Conservation (phyloP, 192 early-diverging fungal genomes). For the Globomyces pollinis-pini region DNA sequence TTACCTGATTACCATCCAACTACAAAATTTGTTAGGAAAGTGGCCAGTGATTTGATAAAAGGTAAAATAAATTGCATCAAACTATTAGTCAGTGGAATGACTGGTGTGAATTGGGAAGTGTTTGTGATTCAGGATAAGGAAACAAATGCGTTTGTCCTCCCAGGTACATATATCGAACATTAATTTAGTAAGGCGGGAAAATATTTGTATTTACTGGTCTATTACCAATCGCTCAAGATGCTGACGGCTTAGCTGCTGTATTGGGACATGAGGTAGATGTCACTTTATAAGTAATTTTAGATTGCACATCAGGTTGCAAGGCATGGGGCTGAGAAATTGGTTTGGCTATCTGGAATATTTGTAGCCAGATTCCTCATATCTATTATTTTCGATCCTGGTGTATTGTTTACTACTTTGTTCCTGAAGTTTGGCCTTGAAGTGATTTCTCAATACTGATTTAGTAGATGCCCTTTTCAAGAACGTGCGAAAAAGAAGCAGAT, state of each 20-base stretch:
- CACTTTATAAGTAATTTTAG: conserved; percentile 19
- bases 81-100: conserved; percentile 43
- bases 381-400: conserved; percentile 62
- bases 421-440: conserved; percentile 61
- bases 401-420: conserved; percentile 52
- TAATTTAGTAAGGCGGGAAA: no score
- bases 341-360: conserved; percentile 54
- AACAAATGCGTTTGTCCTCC: conserved; percentile 90
- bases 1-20: conserved; percentile 58
- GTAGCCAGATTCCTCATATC: conserved; percentile 51
- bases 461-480: conserved; percentile 74
- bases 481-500: conserved; percentile 90
- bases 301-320: conserved; percentile 87
- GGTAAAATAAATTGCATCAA: no score
- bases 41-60: conserved; percentile 63
- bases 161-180: no score
- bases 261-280: conserved; percentile 87
- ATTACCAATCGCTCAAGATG: conserved; percentile 67
- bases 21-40: conserved; percentile 54
- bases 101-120: conserved; percentile 80
- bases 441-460: neutral
- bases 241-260: conserved; percentile 87
- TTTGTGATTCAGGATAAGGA: conserved; percentile 76
- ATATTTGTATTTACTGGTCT: conserved; percentile 97
- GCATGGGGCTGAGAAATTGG: conserved; percentile 86